These are phyloP conservation scores for Zygosaccharomyces gambellarensis DNA, from an alignment of 805 yeast species.

Conservation along the genomic window DNA sequence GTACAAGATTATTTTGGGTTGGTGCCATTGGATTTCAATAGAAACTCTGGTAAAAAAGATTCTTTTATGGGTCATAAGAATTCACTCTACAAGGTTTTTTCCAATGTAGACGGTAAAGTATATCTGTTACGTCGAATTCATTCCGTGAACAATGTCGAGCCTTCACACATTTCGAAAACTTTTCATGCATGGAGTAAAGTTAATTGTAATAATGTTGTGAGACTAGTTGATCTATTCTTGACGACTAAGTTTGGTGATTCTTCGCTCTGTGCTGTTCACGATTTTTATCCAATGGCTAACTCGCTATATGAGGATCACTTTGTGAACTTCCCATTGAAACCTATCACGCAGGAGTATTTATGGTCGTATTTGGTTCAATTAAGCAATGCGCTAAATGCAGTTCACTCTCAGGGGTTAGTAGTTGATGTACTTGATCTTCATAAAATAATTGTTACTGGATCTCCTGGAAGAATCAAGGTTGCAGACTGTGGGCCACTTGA, in stretches of 20 bases:
- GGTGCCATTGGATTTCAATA: constrained; percentile 64
- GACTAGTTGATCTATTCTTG: constrained; percentile 76
- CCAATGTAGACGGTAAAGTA: constrained; percentile 70
- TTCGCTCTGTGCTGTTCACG: constrained; percentile 73
- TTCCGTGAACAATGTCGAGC: constrained; percentile 49
- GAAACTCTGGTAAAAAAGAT: constrained; percentile 34
- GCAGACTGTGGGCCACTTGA: constrained; percentile 70
- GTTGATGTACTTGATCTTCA: constrained; percentile 54
- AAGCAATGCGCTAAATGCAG: constrained; percentile 57
- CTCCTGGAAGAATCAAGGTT: constrained; percentile 61
- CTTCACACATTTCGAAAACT: constrained; percentile 49
- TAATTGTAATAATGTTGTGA: constrained; percentile 50
- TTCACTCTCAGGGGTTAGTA: constrained; percentile 57
- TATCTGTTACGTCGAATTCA: constrained; percentile 76
- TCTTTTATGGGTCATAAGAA: constrained; percentile 50
- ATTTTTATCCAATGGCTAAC: constrained; percentile 72
- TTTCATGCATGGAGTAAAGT: constrained; percentile 65
- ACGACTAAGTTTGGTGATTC: constrained; percentile 79
- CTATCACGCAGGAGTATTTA: constrained; percentile 55
- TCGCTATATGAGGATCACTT: constrained; percentile 69
- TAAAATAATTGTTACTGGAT: constrained; percentile 68
- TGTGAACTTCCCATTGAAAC: constrained; percentile 31
- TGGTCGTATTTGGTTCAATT: constrained; percentile 80
- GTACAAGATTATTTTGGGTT: constrained; percentile 82
- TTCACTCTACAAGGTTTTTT: constrained; percentile 71